Conservation (phyloP, 1,284 basidiomycete genomes). For the Takashimella koratensis region DNA sequence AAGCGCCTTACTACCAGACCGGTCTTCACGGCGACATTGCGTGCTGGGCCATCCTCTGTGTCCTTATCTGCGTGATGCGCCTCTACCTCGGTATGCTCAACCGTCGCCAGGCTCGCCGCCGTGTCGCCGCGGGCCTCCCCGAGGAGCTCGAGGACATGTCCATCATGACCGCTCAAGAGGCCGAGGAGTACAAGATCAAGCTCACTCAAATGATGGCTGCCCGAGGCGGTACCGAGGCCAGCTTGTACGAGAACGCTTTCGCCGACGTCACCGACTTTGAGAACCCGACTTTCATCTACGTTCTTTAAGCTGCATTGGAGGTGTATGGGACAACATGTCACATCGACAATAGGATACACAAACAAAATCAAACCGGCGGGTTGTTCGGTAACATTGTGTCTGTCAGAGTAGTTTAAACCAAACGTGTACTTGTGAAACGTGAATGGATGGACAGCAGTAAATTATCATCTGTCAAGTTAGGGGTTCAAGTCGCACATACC, state of each 20-base stretch:
- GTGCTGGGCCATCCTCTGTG: conserved; percentile 22
- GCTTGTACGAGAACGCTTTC: conserved; percentile 24
- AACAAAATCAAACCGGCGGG: too few relatives aligned
- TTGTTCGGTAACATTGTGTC: too few relatives aligned
- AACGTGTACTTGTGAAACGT: too few relatives aligned
- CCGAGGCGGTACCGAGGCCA: conserved; percentile 15
- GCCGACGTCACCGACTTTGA: conserved; percentile 34
- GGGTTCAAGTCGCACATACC: too few relatives aligned
- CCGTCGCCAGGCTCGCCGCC: conserved; percentile 17
- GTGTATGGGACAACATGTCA: too few relatives aligned
- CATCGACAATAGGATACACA: too few relatives aligned
- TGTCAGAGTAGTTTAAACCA: too few relatives aligned
- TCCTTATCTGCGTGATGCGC: conserved; percentile 20
- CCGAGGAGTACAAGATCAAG: conserved; percentile 25
- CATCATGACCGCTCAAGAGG: conserved; percentile 28
- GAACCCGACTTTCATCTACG: conserved; percentile 23
- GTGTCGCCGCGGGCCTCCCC: conserved; percentile 23
- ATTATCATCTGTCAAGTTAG: too few relatives aligned
- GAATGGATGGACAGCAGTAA: too few relatives aligned
- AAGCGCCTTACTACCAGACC: conserved; percentile 22
- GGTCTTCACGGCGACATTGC: conserved; percentile 31
- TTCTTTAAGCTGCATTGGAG: too few relatives aligned
- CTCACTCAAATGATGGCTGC: conserved; percentile 17
- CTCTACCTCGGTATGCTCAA: conserved; percentile 24
- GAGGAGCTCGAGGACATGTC: conserved; percentile 23